Evolutionary conservation across 2,329 filamentous ascomycete genomes (phyloP).

Genomic region (Alternaria hordeiaustralica): DNA sequence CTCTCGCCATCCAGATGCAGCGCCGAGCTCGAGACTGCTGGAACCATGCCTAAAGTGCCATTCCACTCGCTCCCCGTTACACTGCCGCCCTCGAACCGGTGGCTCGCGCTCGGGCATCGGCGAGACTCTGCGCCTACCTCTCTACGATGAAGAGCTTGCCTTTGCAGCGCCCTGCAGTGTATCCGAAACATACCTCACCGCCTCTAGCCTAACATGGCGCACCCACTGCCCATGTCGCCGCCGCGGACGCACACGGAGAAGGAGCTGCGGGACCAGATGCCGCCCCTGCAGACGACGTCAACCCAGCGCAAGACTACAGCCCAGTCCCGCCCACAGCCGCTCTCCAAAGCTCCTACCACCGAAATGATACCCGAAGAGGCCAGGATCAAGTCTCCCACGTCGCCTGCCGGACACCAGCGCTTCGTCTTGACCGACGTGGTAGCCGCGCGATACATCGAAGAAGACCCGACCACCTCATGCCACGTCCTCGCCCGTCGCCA

Average conservation of each 20-base stretch:
- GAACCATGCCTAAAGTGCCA: conserved; percentile 30
- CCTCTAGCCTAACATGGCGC: conserved; percentile 23
- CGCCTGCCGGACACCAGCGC: conserved; percentile 56
- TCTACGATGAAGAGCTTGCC: conserved; percentile 27
- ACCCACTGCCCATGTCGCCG: conserved; percentile 22
- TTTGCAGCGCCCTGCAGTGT: conserved; percentile 7
- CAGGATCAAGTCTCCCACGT: conserved; percentile 22
- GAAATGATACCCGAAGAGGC: conserved; percentile 22
- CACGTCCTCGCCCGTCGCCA: conserved; percentile 73
- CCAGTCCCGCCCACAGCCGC: conserved; percentile 17
- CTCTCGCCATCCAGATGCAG: conserved; percentile 8
- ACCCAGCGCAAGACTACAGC: conserved; percentile 24
- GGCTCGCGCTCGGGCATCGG: conserved; percentile 23
- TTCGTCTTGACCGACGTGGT: conserved; percentile 71
- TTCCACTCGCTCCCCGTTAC: neutral
- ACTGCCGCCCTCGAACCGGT: conserved; percentile 15
- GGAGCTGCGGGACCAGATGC: conserved; percentile 37
- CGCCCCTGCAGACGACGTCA: conserved; percentile 33
- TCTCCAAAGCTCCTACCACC: conserved; percentile 13
- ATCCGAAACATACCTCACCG: conserved; percentile 6
- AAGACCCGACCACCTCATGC: conserved; percentile 73
- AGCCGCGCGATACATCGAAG: conserved; percentile 76
- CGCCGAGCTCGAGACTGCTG: conserved; percentile 2
- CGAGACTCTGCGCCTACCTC: conserved; percentile 24
- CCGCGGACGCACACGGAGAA: conserved; percentile 31